Conservation (phyloP, 768 basidiomycete species). For the Phaffia tasmanica region DNA sequence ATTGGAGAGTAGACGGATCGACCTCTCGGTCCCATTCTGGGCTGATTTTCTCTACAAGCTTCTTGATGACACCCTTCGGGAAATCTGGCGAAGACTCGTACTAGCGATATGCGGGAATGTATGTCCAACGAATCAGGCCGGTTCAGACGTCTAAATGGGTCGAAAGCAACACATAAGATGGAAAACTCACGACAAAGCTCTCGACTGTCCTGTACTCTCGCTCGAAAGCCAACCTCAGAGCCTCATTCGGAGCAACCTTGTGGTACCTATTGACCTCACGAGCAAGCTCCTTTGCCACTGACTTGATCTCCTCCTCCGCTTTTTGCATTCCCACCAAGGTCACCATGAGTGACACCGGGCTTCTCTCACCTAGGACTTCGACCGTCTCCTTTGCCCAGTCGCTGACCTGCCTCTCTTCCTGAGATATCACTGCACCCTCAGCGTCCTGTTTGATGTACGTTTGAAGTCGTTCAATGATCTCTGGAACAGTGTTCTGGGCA, state of each 20-base stretch:
- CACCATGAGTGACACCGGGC: constrained; percentile 86
- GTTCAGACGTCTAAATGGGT: neutral
- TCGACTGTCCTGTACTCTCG: constrained; percentile 23
- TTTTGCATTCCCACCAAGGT: constrained; percentile 65
- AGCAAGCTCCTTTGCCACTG: constrained; percentile 65
- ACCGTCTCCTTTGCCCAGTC: constrained; percentile 68
- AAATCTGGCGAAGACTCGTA: constrained; percentile 74
- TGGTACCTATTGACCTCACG: constrained; percentile 98
- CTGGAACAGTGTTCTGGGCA: constrained; percentile 54
- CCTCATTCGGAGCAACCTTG: constrained; percentile 84
- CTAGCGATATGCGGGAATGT: constrained; percentile 40
- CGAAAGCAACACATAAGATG: neutral
- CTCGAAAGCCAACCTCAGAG: constrained; percentile 33
- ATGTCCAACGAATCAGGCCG: neutral
- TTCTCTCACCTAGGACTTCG: constrained; percentile 52
- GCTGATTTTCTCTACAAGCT: constrained; percentile 46
- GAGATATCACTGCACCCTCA: constrained; percentile 27
- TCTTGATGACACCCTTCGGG: constrained; percentile 60
- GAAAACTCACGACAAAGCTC: constrained; percentile 21
- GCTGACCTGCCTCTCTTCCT: constrained; percentile 45
- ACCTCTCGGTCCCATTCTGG: constrained; percentile 5
- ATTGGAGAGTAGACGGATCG: neutral
- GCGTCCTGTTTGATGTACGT: constrained; percentile 37
- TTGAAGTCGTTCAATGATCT: constrained; percentile 52
- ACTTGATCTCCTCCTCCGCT: constrained; percentile 74